Evolutionary conservation across 1,284 basidiomycete genomes (phyloP).

Genomic region (Trametes sp.): DNA sequence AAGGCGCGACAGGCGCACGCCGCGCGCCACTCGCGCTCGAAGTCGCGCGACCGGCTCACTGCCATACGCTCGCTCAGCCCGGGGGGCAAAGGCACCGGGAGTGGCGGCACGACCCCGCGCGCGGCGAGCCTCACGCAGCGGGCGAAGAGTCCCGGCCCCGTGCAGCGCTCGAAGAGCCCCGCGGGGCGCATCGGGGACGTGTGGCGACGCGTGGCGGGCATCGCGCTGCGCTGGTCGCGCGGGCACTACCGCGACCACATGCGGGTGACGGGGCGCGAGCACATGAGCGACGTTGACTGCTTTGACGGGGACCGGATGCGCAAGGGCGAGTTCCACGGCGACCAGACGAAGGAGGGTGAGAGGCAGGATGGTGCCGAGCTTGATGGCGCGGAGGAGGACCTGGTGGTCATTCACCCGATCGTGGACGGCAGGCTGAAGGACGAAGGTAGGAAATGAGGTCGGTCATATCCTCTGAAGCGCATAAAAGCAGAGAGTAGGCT

Average conservation of each 20-base stretch:
- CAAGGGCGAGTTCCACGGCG: slow-evolving; percentile 42
- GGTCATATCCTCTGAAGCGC: not conserved
- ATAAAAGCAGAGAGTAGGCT: not conserved
- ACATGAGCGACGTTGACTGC: slow-evolving; percentile 81
- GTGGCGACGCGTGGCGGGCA: slow-evolving; percentile 57
- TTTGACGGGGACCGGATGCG: slow-evolving; percentile 63
- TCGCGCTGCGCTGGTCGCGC: slow-evolving; percentile 58
- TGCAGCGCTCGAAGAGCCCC: slow-evolving; percentile 20
- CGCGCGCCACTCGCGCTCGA: slow-evolving; percentile 19
- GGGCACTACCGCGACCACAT: slow-evolving; percentile 68
- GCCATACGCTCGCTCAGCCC: slow-evolving; percentile 27
- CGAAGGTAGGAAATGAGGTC: slow-evolving; percentile 51
- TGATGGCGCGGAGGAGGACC: slow-evolving; percentile 52
- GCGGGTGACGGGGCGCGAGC: slow-evolving; percentile 67
- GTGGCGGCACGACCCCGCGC: slow-evolving; percentile 22
- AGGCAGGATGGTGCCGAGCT: slow-evolving; percentile 14
- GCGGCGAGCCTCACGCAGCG: slow-evolving; percentile 16
- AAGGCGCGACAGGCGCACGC: slow-evolving; percentile 43
- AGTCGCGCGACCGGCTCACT: slow-evolving; percentile 26
- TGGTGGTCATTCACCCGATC: slow-evolving; percentile 71
- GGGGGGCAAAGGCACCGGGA: slow-evolving; percentile 20
- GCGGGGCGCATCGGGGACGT: slow-evolving; percentile 44
- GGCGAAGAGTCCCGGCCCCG: slow-evolving; percentile 23
- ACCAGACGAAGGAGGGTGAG: slow-evolving; percentile 34
- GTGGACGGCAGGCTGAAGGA: slow-evolving; percentile 80